phyloP scores from a whole-genome alignment of 192 early-diverging fungal genomes.

The Coemansia sp. region DNA sequence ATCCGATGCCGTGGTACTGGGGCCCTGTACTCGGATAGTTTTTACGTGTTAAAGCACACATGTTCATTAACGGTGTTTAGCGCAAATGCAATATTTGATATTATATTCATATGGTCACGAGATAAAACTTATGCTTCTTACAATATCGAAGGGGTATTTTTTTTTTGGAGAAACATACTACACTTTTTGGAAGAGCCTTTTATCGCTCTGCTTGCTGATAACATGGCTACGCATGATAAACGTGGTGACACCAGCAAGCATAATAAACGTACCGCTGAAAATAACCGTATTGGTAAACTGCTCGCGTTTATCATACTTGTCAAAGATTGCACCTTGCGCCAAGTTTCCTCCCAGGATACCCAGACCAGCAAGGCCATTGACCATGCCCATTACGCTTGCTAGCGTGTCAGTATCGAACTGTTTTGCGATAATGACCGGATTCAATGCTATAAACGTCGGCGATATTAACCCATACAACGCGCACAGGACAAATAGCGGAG shows the following conservation, averaged over 20 bases:
- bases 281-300: conserved; percentile 43
- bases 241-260: conserved; percentile 24
- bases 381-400: conserved; percentile 32
- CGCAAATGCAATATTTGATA: neutral
- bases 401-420: conserved; percentile 17
- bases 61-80: neutral
- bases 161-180: conserved; percentile 2
- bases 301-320: conserved; percentile 27
- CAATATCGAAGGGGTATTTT: neutral
- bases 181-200: conserved; percentile 18
- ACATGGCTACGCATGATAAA: conserved; percentile 29
- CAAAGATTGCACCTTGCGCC: conserved; percentile 33
- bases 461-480: conserved; percentile 41
- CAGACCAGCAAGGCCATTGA: conserved; percentile 20
- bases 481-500: conserved; percentile 33
- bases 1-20: neutral
- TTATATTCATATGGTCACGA: neutral
- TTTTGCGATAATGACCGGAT: conserved; percentile 33
- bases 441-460: conserved; percentile 41
- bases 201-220: conserved; percentile 10
- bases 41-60: neutral
- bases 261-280: conserved; percentile 35
- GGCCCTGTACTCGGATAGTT: neutral
- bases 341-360: conserved; percentile 29
- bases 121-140: neutral